Evolutionary conservation across 1,284 basidiomycete genomes (phyloP), one percentile per base, ranked within the genome.

Genomic region (Heterobasidion irregulare): DNA sequence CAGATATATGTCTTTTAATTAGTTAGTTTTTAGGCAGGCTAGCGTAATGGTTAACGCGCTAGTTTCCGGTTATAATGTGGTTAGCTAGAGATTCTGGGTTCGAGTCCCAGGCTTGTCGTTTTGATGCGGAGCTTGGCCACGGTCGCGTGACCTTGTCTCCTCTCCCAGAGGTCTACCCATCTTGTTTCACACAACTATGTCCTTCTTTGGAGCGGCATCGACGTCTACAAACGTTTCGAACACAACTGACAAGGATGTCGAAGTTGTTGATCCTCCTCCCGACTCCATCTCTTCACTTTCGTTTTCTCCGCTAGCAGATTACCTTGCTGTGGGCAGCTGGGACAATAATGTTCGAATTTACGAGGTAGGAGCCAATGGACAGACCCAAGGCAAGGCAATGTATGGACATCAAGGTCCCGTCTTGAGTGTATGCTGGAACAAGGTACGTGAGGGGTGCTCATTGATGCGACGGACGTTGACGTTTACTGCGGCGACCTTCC

Each of bases 341-440:
- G 85, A 89, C 65, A 88, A 86, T 65, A 84, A 85, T 69, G 87
- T 89, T 15, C 75, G 83, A 35, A 77, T 85, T 48, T 85, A 84
- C 62, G 82, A 85, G 66, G 76, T 84, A 38, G 77, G 75, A 2
- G 69, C 75, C 48, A 75, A 69, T 54, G 80, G 81, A 1, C 81
- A 82, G 62, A 78, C 78, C 6, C 82, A 88, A 64, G 84, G 89
- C 16, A 92, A 91, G 70, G 91, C 91, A 0, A 85, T 88, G 77
- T 93, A 91, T 67, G 71, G 75, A 26, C 94, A 96, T 67, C 84
- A 92, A 64, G 90, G 79, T 0, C 92, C 93, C 0, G 90, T 92
- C 2, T 68, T 96, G 58, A 84, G 85, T 60, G 79, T 93, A 6
- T 86, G 84, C 63, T 95, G 92, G 92, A 89, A 85, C 66, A 86